Evolutionary conservation across 768 basidiomycete species (phyloP), one percentile per base, ranked within the genome.

Genomic region (Boletus vinaceobasis): DNA sequence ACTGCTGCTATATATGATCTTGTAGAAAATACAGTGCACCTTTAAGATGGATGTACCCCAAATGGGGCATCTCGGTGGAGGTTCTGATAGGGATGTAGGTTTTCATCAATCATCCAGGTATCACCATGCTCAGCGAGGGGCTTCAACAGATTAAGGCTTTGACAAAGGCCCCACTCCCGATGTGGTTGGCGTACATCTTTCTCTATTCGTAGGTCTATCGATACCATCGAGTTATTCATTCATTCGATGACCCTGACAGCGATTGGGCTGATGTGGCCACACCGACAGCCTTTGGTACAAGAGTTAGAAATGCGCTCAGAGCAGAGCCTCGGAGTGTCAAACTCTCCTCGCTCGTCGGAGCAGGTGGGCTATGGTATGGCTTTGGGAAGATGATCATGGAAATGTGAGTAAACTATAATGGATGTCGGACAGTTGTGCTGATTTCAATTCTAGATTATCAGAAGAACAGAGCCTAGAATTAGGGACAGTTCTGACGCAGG

Each of bases 241-340:
- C 43, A 53, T 46, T 36, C 44, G 43, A 39, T 46, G 50, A 54
- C 15, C 38, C 21, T 27, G 90, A 42, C 37, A 69, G 94, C 10
- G 90, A 91, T 64, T 95, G 90, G 81, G 91, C 90, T 9, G 90
- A 94, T 60, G 89, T 95, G 71, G 84, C 84, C 43, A 86, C 95
- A 31, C 94, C 94, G 0, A 62, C 80, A 23, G 80, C 93, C 0
- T 96, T 93, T 72, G 81, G 81, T 11, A 73, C 79, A 26, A 83
- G 86, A 61, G 93, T 97, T 3, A 77, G 84, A 47, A 90, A 93
- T 59, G 95, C 94, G 1, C 78, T 98, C 49, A 91, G 87, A 63
- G 94, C 95, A 19, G 93, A 96, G 51, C 79, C 95, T 10, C 81
- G 83, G 21, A 91, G 88, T 60, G 94, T 98, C 50, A 86, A 83